Evolutionary conservation across 768 basidiomycete species (phyloP).

Genomic region (Scleroderma bovista): DNA sequence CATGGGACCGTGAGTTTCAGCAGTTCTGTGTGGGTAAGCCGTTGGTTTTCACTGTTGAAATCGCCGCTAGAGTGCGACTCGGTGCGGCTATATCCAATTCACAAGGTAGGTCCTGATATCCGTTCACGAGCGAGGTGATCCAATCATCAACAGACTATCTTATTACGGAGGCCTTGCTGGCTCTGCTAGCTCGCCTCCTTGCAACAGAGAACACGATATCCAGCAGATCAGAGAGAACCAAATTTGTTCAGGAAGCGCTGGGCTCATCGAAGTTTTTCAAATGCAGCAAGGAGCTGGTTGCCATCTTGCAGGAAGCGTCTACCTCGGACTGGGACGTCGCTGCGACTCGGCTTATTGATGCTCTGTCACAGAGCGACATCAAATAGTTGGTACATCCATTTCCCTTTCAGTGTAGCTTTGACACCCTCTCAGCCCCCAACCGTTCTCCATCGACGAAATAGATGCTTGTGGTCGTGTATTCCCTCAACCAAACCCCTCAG

Average conservation of each 20-base stretch:
- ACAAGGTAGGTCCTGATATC: slow-evolving; percentile 33
- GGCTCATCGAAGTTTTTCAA: slow-evolving; percentile 32
- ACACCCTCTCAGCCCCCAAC: slow-evolving; percentile 46
- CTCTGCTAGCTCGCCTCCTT: slow-evolving; percentile 51
- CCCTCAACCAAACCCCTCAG: slow-evolving; percentile 33
- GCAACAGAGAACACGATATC: slow-evolving; percentile 32
- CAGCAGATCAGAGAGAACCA: slow-evolving; percentile 32
- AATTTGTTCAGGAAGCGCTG: slow-evolving; percentile 52
- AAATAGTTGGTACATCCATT: slow-evolving; percentile 39
- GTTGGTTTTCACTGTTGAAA: no score
- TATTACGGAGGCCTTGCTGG: slow-evolving; percentile 50
- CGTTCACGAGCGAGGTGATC: not conserved
- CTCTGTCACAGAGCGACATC: slow-evolving; percentile 40
- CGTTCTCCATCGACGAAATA: slow-evolving; percentile 43
- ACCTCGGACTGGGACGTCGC: slow-evolving; percentile 51
- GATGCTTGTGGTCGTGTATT: slow-evolving; percentile 29
- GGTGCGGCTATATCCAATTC: slow-evolving; percentile 45
- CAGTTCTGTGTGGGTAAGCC: not conserved
- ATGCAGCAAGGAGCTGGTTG: slow-evolving; percentile 34
- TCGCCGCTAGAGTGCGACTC: slow-evolving; percentile 35
- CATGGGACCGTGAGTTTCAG: slow-evolving; percentile 43
- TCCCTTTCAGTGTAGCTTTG: slow-evolving; percentile 1
- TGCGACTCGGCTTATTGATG: slow-evolving; percentile 40
- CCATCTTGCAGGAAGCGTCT: slow-evolving; percentile 37
- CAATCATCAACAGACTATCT: slow-evolving; percentile 41